These are phyloP conservation scores for Eleusine indica DNA, from an alignment of 176 grass and related monocot genomes.

Conservation along the genomic window DNA sequence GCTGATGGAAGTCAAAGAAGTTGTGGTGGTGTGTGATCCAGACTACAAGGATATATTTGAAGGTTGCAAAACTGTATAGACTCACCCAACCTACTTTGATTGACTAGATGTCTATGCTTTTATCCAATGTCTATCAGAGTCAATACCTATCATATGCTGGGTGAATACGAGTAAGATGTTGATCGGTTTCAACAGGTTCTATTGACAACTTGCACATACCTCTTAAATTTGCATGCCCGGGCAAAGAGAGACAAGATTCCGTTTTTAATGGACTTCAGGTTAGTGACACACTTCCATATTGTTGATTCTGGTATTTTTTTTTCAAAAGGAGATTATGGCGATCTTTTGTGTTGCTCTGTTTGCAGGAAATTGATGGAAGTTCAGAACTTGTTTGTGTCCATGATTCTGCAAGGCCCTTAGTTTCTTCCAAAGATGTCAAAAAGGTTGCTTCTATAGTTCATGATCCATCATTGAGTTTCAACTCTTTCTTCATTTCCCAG, in stretches of 20 bases:
- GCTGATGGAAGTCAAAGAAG: constrained; percentile 93
- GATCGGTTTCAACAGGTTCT: constrained; percentile 53
- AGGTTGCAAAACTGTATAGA: constrained; percentile 54
- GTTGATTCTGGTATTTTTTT: constrained; percentile 32
- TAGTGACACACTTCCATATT: not conserved
- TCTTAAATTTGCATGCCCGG: constrained; percentile 87
- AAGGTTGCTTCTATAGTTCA: constrained; percentile 59
- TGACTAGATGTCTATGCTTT: not conserved
- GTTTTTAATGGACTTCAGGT: constrained; percentile 99
- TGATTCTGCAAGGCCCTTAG: constrained; percentile 93
- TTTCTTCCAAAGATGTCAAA: constrained; percentile 70
- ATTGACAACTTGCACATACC: constrained; percentile 68
- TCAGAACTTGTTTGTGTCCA: constrained; percentile 97
- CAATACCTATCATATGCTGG: not conserved
- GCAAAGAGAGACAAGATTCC: constrained; percentile 97
- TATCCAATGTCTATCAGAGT: not conserved
- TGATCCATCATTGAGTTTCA: not conserved
- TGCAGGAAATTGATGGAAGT: constrained; percentile 74
- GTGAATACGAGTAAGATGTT: not conserved
- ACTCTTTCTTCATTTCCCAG: not conserved
- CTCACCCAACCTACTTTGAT: constrained; percentile 31
- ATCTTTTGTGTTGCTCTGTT: constrained; percentile 12
- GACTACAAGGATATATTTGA: constrained; percentile 87
- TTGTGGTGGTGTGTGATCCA: constrained; percentile 94
- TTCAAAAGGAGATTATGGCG: not conserved